Evolutionary conservation across 2,329 filamentous ascomycete genomes (phyloP), one percentile per base, ranked within the genome.

Genomic region (Xylaria sp.): DNA sequence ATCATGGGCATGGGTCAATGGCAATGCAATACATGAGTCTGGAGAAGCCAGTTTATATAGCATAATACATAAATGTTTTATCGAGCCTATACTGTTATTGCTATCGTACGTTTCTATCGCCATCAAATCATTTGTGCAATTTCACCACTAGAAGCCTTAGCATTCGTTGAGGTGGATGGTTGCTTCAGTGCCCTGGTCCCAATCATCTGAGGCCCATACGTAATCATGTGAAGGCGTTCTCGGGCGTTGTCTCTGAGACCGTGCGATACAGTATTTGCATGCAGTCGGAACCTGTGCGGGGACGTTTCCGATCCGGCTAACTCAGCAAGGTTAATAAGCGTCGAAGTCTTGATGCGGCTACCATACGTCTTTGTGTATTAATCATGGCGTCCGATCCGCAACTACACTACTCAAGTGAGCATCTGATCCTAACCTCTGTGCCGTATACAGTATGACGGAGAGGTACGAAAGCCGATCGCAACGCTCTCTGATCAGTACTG

Each of bases 381-480:
- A 46, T 58, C 10, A 23, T 60, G 39, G 44, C 50, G 39, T 28
- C 48, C 60, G 39, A 65, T 68, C 66, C 51, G 12, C 37, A 25
- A 23, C n/a, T 31, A 48, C n/a, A 12, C 15, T 2, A 4, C 52
- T 15, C 12, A 28, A 58, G 15, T 41, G 41, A 63, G 25, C 28
- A 50, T 50, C 65, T 23, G 39, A 46, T 34, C n/a, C 37, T 20
- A 18, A 18, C 18, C 28, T 28, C 28, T 20, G 51, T 50, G 41
- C 3, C 20, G 54, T 56, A 65, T 48, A 63, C 63, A 62, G 56
- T 63, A 59, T 59, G 48, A 18, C 34, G 23, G 31, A 54, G 18
- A 57, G 15, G 10, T 46, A 39, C 25, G 13, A 65, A 18, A 57
- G 73, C 58, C 64, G 72, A 76, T 76, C 72, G 65, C 69, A 63